Evolutionary conservation across 768 basidiomycete genomes (phyloP).

Genomic region (Filobasidium floriforme): DNA sequence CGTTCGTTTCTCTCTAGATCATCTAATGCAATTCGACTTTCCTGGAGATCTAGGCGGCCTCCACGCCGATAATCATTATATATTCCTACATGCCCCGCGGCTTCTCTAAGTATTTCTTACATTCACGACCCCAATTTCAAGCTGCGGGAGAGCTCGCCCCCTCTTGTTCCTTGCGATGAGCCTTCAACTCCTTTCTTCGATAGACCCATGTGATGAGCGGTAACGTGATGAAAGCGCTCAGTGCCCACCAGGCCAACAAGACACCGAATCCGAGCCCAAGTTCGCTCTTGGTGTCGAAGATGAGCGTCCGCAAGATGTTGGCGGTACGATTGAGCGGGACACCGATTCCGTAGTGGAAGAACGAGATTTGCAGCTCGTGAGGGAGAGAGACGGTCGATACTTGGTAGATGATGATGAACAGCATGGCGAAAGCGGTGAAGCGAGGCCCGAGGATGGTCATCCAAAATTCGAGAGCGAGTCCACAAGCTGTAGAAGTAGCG

Average conservation of each 20-base stretch:
- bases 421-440: constrained; percentile 45
- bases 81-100: too few species aligned
- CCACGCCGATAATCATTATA: too few species aligned
- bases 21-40: too few species aligned
- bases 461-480: constrained; percentile 25
- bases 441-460: constrained; percentile 45
- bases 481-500: constrained; percentile 20
- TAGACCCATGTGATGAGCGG: background rate
- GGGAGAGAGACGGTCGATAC: constrained; percentile 36
- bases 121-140: background rate
- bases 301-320: constrained; percentile 39
- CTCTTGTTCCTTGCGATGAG: background rate
- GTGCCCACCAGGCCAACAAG: constrained; percentile 39
- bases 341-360: constrained; percentile 41
- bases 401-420: constrained; percentile 40
- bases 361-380: constrained; percentile 42
- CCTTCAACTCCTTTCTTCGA: background rate
- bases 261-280: constrained; percentile 41
- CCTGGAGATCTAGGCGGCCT: too few species aligned
- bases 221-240: background rate
- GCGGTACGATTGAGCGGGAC: constrained; percentile 43
- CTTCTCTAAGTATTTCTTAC: too few species aligned
- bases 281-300: constrained; percentile 45
- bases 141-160: background rate
- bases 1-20: too few species aligned